Base-by-base conservation (phyloP, 805 yeast genomes). In the Ogataea methylovora region DNA sequence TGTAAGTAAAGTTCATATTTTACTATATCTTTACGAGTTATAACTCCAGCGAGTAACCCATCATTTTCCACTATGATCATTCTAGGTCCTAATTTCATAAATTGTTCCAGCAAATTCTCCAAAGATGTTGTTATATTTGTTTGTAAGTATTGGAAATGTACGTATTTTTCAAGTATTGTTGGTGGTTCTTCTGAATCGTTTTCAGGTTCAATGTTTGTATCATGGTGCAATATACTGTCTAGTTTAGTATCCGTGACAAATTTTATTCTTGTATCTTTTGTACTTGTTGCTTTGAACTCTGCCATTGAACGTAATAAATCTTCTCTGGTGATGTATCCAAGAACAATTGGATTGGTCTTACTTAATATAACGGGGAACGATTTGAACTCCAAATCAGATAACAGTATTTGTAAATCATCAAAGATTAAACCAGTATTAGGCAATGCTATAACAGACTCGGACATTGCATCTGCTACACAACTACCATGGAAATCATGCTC, bases 11-110 rank as follows among this genome's bases (percentile, higher is more conserved):
- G 41, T 43, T 79, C 82, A 46, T 72, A 85, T 40, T 79, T 66
- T 33, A 88, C 56, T 13, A 90, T 64, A 50, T 88, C 97, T 49
- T 92, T 92, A 37, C 88, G 69, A 0, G 95, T 85, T 2, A 94
- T 60, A n/a, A 85, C 50, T 0, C 98, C 98, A 12, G 67, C 67
- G 13, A 85, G 50, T 2, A 51, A 41, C 2, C 88, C 92, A 21
- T 68, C 57, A 8, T 74, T 67, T 35, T 79, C 81, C 2, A 84
- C 79, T 27, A 81, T 64, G 1, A 92, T 67, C 20, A 78, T 70
- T 29, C 83, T 65, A 8, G 96, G 95, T 0, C 97, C 96, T 20
- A 87, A 51, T 43, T 80, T 78, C 38, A 74, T 70, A 52, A 92
- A 90, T 17, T 86, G 58, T 24, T 81, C 80, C 39, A 79, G 58